Percentiles rank a stretch among this genome's conserved stretches.
phyloP scores from a whole-genome alignment of 129 eudicot species.

The Calendula officinalis region DNA sequence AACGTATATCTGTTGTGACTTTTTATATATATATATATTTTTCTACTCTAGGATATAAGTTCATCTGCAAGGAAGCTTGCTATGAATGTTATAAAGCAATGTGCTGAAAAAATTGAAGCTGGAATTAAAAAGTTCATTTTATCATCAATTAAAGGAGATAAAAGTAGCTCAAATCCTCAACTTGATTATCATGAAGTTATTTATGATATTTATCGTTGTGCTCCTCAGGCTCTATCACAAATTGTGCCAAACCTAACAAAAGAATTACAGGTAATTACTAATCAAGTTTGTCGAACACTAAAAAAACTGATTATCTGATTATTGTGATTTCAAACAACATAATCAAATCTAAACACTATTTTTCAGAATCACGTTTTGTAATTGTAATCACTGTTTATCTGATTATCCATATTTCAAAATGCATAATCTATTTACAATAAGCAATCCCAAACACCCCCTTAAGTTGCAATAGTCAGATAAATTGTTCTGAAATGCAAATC shows the following conservation, averaged over 20 bases:
- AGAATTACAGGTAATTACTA: constrained; percentile 74
- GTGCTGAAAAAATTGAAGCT: constrained; percentile 84
- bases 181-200: constrained; percentile 79
- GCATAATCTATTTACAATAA: not conserved
- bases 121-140: constrained; percentile 66
- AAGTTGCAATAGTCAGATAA: constrained; percentile 9
- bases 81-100: constrained; percentile 67
- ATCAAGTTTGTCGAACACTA: too few species aligned
- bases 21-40: too few species aligned
- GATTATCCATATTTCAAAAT: too few species aligned
- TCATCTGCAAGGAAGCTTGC: constrained; percentile 80
- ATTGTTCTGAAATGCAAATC: not conserved
- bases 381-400: too few species aligned
- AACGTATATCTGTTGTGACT: not conserved
- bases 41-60: constrained; percentile 42
- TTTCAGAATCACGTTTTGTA: too few species aligned
- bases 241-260: constrained; percentile 72
- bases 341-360: too few species aligned
- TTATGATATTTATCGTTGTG: constrained; percentile 74
- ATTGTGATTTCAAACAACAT: too few species aligned
- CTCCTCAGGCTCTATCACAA: constrained; percentile 73
- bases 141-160: constrained; percentile 78
- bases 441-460: too few species aligned
- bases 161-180: constrained; percentile 40
- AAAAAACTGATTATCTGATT: too few species aligned